Evolutionary conservation across 257 asterid genomes (phyloP), one percentile per base, ranked within the genome.

Genomic region (Misopates orontium): DNA sequence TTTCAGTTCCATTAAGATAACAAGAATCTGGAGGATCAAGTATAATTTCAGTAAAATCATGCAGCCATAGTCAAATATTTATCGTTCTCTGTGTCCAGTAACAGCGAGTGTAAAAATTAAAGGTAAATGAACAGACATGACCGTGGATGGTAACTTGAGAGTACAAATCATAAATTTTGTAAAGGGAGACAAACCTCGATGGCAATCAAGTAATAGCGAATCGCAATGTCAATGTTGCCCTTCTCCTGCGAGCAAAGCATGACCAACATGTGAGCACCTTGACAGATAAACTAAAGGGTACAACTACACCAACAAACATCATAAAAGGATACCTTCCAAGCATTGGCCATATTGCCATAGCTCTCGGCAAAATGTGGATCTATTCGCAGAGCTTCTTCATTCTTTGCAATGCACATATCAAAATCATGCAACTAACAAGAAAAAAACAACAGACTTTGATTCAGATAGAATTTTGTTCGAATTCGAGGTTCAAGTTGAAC

Each of bases 321-420:
- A 71, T 54, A 62, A 21, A 32, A 61, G 40, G 57, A 52, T 76
- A 94, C 99, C 96, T 94, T 94, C 89, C 84, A 94, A 71, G 99
- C 99, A 81, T 94, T 94, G n/a, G 97, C 99, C 99, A 90, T 94
- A 73, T 94, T 94, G 56, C 99, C 99, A 78, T 90, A 94, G 77
- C 99, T 90, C 83, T 94, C 99, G 47, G 99, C 97, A 86, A 94
- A 90, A 67, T 82, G 92, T 22, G 99, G 97, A 67, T 94, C 88
- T 42, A 94, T 77, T 45, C 84, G 80, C 44, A 94, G 87, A 62
- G 99, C 97, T 80, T 94, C 99, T 78, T 94, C 96, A 75, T 94
- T 94, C 82, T 88, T 94, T 18, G 94, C 83, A 16, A 94, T 83
- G 82, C 99, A 94, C 70, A 63, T 78, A 51, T 94, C 97, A 62